Evolutionary conservation across 768 basidiomycete genomes (phyloP).

Genomic region (Tricholoma matsutake): DNA sequence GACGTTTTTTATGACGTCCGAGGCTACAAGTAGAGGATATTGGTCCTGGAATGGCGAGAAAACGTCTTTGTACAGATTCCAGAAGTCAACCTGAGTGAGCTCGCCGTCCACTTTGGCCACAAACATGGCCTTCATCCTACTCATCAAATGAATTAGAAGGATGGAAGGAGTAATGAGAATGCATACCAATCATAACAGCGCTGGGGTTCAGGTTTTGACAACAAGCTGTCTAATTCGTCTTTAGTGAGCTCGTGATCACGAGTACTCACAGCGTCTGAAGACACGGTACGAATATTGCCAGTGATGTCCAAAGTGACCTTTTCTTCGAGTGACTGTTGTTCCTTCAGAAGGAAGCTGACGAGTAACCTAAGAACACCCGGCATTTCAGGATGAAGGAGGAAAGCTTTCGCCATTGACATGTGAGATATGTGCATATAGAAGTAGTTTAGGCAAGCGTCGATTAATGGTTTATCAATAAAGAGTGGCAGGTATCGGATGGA

Average conservation of each 20-base stretch:
- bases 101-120: slow-evolving; percentile 71
- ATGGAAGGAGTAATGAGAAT: not conserved
- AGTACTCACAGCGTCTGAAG: slow-evolving; percentile 44
- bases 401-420: slow-evolving; percentile 72
- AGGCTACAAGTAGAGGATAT: slow-evolving; percentile 70
- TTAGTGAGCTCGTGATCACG: slow-evolving; percentile 65
- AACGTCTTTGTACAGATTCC: slow-evolving; percentile 87
- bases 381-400: slow-evolving; percentile 70
- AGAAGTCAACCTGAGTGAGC: slow-evolving; percentile 92
- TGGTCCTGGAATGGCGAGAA: slow-evolving; percentile 62
- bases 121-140: slow-evolving; percentile 92
- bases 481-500: slow-evolving; percentile 73
- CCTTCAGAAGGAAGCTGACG: slow-evolving; percentile 61
- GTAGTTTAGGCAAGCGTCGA: slow-evolving; percentile 72
- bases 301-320: slow-evolving; percentile 62
- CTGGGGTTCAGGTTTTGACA: slow-evolving; percentile 66
- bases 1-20: slow-evolving; percentile 94
- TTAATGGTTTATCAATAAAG: slow-evolving; percentile 62
- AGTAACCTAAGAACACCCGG: slow-evolving; percentile 66
- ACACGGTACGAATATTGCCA: slow-evolving; percentile 53
- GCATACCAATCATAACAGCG: slow-evolving; percentile 80
- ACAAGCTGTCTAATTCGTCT: slow-evolving; percentile 62
- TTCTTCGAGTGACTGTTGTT: slow-evolving; percentile 62
- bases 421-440: slow-evolving; percentile 74
- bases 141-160: not conserved